Percentiles rank a stretch among this genome's conserved stretches.
phyloP scores from a whole-genome alignment of 1,284 basidiomycete genomes.

The Lignosus rhinocerotis region DNA sequence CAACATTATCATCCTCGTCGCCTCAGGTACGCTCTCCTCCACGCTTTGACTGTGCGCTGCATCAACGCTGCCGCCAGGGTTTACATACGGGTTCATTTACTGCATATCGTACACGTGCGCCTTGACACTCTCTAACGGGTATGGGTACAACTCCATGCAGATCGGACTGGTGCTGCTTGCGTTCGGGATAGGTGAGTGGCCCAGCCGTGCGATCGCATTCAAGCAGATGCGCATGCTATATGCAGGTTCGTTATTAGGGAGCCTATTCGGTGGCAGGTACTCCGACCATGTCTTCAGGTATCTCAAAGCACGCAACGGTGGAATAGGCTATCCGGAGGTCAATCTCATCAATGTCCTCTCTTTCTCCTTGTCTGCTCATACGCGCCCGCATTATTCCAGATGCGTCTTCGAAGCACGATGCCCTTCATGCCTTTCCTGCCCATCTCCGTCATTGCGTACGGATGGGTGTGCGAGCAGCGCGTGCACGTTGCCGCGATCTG shows the following conservation, averaged over 20 bases:
- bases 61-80: conserved; percentile 38
- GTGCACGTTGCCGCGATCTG: conserved; percentile 64
- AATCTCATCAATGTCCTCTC: conserved; percentile 13
- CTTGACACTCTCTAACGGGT: conserved; percentile 62
- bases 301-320: conserved; percentile 61
- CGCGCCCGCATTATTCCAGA: conserved; percentile 42
- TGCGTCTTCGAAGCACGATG: conserved; percentile 71
- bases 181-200: conserved; percentile 62
- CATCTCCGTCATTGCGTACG: conserved; percentile 65
- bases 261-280: conserved; percentile 74
- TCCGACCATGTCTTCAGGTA: conserved; percentile 65
- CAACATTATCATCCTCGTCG: conserved; percentile 66
- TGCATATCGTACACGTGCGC: conserved; percentile 72
- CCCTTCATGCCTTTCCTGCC: conserved; percentile 58
- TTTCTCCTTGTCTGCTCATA: background rate
- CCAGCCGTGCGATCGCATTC: background rate
- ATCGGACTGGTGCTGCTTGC: conserved; percentile 78
- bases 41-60: background rate
- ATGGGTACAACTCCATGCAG: conserved; percentile 69
- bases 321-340: conserved; percentile 68
- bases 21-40: conserved; percentile 53
- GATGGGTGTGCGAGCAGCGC: conserved; percentile 72
- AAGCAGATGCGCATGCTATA: background rate
- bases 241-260: conserved; percentile 67
- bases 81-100: conserved; percentile 73